phyloP scores from a whole-genome alignment of 1,139 yeast species.

The Sugiyamaella grinbergsii region DNA sequence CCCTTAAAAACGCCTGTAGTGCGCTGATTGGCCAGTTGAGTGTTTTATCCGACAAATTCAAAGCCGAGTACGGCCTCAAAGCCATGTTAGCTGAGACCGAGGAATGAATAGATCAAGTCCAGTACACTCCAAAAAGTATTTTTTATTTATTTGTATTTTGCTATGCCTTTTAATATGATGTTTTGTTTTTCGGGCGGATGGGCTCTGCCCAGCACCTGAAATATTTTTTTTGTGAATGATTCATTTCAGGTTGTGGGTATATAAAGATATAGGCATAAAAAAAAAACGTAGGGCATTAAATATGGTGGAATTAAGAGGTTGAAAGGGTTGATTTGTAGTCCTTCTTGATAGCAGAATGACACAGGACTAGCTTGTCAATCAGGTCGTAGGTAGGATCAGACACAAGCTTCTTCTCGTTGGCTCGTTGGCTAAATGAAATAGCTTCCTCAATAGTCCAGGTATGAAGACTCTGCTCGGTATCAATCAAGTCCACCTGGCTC shows the following conservation, averaged over 20 bases:
- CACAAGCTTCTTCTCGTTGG: slow-evolving; percentile 1
- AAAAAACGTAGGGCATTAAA: not conserved
- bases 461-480: slow-evolving; percentile 72
- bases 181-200: not conserved
- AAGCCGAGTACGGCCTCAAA: slow-evolving; percentile 91
- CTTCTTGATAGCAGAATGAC: slow-evolving; percentile 19
- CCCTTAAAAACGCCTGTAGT: slow-evolving; percentile 86
- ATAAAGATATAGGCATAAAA: not conserved
- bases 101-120: slow-evolving; percentile 20
- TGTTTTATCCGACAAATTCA: slow-evolving; percentile 71
- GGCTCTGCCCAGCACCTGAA: not conserved
- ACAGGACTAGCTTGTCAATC: slow-evolving; percentile 23
- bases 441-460: slow-evolving; percentile 47
- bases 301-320: not conserved
- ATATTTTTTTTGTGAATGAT: not conserved
- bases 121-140: not conserved
- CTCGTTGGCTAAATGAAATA: slow-evolving; percentile 20
- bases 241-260: not conserved
- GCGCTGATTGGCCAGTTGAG: slow-evolving; percentile 78
- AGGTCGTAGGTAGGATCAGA: slow-evolving; percentile 19
- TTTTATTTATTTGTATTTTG: slow-evolving; percentile 14
- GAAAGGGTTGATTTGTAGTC: slow-evolving; percentile 4
- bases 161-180: not conserved
- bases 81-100: slow-evolving; percentile 53
- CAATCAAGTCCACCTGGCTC: slow-evolving; percentile 74